phyloP scores from a whole-genome alignment of 306 rosid species.

The Styphnolobium japonicum region DNA sequence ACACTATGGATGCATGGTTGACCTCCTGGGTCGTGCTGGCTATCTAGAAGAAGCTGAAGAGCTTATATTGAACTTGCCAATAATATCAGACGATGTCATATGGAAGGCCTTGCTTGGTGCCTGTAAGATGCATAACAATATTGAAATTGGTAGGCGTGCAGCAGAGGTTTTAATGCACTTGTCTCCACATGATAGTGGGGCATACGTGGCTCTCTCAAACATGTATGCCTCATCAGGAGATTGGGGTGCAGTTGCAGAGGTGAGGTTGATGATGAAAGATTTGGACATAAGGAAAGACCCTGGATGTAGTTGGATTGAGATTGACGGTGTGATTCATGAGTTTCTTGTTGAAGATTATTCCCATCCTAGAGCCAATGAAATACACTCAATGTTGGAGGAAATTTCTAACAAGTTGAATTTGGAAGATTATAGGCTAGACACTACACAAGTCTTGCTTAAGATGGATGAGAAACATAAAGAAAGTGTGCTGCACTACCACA shows the following conservation, averaged over 20 bases:
- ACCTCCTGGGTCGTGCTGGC: conserved; percentile 69
- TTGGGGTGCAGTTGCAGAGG: conserved; percentile 69
- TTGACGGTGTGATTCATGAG: conserved; percentile 65
- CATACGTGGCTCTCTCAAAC: conserved; percentile 83
- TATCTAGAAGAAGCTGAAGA: conserved; percentile 72
- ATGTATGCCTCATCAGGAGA: conserved; percentile 62
- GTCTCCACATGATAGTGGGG: conserved; percentile 72
- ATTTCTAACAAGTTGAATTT: conserved; percentile 52
- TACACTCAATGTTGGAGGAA: conserved; percentile 59
- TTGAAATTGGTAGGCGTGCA: conserved; percentile 53
- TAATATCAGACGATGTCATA: conserved; percentile 64
- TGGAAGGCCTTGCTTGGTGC: conserved; percentile 92
- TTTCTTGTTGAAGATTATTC: conserved; percentile 78
- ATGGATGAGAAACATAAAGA: conserved; percentile 58
- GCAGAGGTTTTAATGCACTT: conserved; percentile 56
- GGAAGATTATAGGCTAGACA: conserved; percentile 52
- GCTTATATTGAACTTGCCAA: conserved; percentile 59
- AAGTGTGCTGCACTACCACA: conserved; percentile 52
- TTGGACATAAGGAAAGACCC: conserved; percentile 79
- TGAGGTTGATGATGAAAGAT: conserved; percentile 71
- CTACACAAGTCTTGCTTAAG: conserved; percentile 66
- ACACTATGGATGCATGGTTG: conserved; percentile 87
- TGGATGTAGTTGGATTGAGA: conserved; percentile 79
- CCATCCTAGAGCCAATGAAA: conserved; percentile 64
- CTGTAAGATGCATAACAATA: conserved; percentile 62